phyloP scores from a whole-genome alignment of 768 basidiomycete genomes.

The Boletellus sp. region DNA sequence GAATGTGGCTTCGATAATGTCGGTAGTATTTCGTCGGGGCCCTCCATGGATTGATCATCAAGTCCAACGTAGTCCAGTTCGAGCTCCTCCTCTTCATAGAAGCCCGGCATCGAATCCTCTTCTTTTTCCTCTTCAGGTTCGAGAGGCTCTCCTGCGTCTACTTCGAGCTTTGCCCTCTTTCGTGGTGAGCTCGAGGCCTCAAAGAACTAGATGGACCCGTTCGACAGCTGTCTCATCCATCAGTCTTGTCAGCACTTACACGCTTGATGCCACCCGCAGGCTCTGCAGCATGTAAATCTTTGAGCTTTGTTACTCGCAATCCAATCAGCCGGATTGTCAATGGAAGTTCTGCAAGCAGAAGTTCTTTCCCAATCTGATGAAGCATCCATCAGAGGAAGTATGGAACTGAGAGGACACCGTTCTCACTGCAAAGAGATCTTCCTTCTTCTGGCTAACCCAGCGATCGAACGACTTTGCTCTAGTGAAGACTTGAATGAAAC shows the following conservation, averaged over 20 bases:
- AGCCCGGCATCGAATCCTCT: conserved; percentile 48
- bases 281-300: conserved; percentile 61
- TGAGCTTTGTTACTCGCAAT: conserved; percentile 81
- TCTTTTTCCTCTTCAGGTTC: conserved; percentile 27
- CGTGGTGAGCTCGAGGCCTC: conserved; percentile 36
- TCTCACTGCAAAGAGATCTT: conserved; percentile 72
- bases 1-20: conserved; percentile 1
- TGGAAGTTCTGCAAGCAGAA: conserved; percentile 78
- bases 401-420: neutral
- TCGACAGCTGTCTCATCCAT: neutral
- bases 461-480: conserved; percentile 77
- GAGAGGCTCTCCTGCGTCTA: conserved; percentile 5
- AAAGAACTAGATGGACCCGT: conserved; percentile 49
- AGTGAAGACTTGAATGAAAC: conserved; percentile 55
- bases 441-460: conserved; percentile 70
- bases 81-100: conserved; percentile 44
- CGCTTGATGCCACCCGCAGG: conserved; percentile 63
- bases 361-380: conserved; percentile 69
- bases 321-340: conserved; percentile 83
- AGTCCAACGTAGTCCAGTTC: conserved; percentile 18
- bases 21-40: neutral
- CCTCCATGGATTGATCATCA: conserved; percentile 9
- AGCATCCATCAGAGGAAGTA: conserved; percentile 3
- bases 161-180: conserved; percentile 39
- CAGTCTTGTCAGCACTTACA: conserved; percentile 39